These are phyloP conservation scores for Pleurozium schreberi DNA, from an alignment of 225 moss, liverwort and hornwort species.

Conservation along the genomic window DNA sequence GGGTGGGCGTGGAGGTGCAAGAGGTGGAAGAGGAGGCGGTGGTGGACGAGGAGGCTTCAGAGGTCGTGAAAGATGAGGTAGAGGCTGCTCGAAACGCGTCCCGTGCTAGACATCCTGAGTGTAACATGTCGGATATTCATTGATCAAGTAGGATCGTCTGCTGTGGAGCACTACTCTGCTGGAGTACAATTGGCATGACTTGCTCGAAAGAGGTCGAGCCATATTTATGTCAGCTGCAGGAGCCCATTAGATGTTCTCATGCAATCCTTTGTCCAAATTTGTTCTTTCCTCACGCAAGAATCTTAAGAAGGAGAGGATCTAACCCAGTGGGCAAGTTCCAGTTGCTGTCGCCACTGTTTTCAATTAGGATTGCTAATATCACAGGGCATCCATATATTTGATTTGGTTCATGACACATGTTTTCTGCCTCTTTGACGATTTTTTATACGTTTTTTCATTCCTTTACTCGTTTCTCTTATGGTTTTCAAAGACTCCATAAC, in stretches of 20 bases:
- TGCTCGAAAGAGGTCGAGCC: not conserved
- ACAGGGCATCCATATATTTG: not conserved
- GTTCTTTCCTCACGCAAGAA: not conserved
- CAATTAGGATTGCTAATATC: not conserved
- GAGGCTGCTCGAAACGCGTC: not conserved
- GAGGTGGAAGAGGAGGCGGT: not conserved
- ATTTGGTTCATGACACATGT: not conserved
- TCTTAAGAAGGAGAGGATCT: not conserved
- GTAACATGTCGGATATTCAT: not conserved
- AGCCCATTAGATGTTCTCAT: not conserved
- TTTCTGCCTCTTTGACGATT: not conserved
- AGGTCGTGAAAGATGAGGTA: conserved; percentile 25
- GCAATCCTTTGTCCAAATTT: not conserved
- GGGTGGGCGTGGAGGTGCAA: not conserved
- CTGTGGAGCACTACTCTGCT: not conserved
- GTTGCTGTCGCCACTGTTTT: conserved; percentile 1
- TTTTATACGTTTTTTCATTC: not conserved
- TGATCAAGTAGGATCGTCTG: not conserved
- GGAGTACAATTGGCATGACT: not conserved
- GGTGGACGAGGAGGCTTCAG: conserved; percentile 23
- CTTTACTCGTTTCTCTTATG: too few species aligned
- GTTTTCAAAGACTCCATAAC: too few species aligned
- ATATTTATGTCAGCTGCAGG: not conserved
- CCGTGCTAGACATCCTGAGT: not conserved
- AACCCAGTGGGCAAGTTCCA: not conserved